Evolutionary conservation across 768 basidiomycete species (phyloP).

Genomic region (Guyanaporus albipodus): DNA sequence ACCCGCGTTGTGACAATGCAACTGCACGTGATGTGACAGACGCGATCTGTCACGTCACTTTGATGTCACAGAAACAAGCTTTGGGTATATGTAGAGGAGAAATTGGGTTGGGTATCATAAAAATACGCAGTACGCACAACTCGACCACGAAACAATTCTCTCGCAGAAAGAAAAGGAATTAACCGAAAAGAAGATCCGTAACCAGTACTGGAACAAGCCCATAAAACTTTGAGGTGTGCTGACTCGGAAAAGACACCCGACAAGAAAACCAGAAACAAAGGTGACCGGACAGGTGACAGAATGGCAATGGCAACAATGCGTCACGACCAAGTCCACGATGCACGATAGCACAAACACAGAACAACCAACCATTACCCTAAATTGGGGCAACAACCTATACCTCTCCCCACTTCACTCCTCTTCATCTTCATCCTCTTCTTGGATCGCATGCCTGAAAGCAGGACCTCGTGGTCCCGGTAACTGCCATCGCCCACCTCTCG

Average conservation of each 20-base stretch:
- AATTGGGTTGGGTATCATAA: too few relatives aligned
- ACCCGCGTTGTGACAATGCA: constrained; percentile 5
- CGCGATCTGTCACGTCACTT: constrained; percentile 22
- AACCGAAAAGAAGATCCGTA: constrained; percentile 19
- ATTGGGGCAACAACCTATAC: constrained; percentile 3
- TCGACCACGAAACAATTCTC: background rate
- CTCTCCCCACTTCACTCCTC: constrained; percentile 44
- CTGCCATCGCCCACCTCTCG: constrained; percentile 59
- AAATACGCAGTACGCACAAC: constrained; percentile 16
- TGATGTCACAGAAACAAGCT: constrained; percentile 9
- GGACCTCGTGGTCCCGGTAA: constrained; percentile 67
- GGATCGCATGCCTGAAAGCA: constrained; percentile 67
- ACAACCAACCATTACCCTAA: constrained; percentile 6
- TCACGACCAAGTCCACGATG: background rate
- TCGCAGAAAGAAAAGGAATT: constrained; percentile 2
- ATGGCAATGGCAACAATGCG: constrained; percentile 1
- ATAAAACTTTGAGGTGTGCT: constrained; percentile 2
- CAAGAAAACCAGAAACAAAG: constrained; percentile 4
- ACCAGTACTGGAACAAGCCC: constrained; percentile 16
- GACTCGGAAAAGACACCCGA: background rate
- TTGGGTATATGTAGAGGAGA: too few relatives aligned
- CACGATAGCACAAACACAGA: constrained; percentile 5
- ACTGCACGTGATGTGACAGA: constrained; percentile 23
- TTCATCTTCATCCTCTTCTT: constrained; percentile 85
- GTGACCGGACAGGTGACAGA: constrained; percentile 1